phyloP scores from a whole-genome alignment of 2,329 filamentous ascomycete species.

The Colletotrichum siamense region DNA sequence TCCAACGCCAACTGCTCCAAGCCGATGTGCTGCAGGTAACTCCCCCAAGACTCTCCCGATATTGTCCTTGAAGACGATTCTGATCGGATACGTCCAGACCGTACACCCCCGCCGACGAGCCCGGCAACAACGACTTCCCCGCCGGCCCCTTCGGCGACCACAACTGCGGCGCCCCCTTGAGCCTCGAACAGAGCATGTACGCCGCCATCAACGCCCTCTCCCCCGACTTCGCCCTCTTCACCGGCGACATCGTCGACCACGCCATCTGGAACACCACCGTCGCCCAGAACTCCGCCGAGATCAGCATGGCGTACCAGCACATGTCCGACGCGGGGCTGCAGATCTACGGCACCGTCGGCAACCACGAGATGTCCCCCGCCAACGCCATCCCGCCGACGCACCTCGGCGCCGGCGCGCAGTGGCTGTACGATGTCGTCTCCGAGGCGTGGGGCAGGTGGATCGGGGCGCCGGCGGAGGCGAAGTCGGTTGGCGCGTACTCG shows the following conservation, averaged over 20 bases:
- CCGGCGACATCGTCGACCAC: conserved; percentile 63
- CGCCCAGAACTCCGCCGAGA: conserved; percentile 33
- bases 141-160: conserved; percentile 59
- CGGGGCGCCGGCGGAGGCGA: not conserved
- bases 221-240: conserved; percentile 62
- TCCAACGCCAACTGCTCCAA: conserved; percentile 61
- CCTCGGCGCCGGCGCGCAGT: not conserved
- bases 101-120: conserved; percentile 51
- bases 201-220: conserved; percentile 51
- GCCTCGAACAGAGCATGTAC: conserved; percentile 61
- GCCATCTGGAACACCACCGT: conserved; percentile 51
- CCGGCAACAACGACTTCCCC: conserved; percentile 52
- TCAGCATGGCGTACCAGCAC: conserved; percentile 51
- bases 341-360: conserved; percentile 60
- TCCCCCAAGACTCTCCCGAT: not conserved
- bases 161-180: conserved; percentile 56
- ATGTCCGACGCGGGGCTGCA: conserved; percentile 48
- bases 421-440: not conserved
- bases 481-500: not conserved
- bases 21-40: conserved; percentile 63
- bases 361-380: conserved; percentile 59
- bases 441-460: not conserved
- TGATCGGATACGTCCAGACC: conserved; percentile 26
- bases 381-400: not conserved
- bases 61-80: no score